These are phyloP conservation scores for Colletotrichum tropicicola DNA, from an alignment of 2,329 filamentous ascomycete species.

Conservation along the genomic window DNA sequence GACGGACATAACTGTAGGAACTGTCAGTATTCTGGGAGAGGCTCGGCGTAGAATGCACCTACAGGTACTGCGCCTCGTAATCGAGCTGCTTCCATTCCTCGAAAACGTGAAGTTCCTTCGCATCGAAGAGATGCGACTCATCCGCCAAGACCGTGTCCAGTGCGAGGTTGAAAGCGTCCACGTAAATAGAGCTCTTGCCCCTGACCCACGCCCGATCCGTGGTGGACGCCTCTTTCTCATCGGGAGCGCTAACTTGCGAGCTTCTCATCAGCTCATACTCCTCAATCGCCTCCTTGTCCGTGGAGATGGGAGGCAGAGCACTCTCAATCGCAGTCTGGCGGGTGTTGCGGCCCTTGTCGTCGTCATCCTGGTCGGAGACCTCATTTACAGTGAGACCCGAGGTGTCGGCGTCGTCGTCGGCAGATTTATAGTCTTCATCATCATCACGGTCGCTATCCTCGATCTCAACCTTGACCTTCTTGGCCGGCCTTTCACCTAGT, in stretches of 20 bases:
- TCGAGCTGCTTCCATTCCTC: slow-evolving; percentile 74
- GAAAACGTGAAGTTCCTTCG: slow-evolving; percentile 81
- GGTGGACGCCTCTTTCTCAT: slow-evolving; percentile 43
- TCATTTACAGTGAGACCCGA: slow-evolving; percentile 30
- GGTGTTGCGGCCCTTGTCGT: slow-evolving; percentile 33
- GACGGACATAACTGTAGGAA: slow-evolving; percentile 79
- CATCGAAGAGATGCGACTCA: slow-evolving; percentile 87
- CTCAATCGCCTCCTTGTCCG: slow-evolving; percentile 77
- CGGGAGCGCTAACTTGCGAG: slow-evolving; percentile 53
- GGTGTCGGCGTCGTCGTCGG: slow-evolving; percentile 43
- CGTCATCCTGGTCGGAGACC: slow-evolving; percentile 36
- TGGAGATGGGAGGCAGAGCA: slow-evolving; percentile 73
- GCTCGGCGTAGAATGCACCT: slow-evolving; percentile 44
- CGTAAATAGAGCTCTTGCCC: slow-evolving; percentile 90
- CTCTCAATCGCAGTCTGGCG: slow-evolving; percentile 74
- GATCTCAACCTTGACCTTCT: slow-evolving; percentile 43
- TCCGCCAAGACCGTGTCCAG: slow-evolving; percentile 89
- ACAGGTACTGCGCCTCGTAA: slow-evolving; percentile 94
- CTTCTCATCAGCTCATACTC: slow-evolving; percentile 79
- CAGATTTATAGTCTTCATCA: slow-evolving; percentile 32
- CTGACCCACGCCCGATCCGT: slow-evolving; percentile 66
- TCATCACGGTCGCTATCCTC: slow-evolving; percentile 26
- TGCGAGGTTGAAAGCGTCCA: slow-evolving; percentile 95
- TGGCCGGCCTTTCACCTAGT: slow-evolving; percentile 41
- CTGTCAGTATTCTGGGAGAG: not conserved